Base-by-base conservation (phyloP, 305 asterid genomes). In the Rubia tinctorum region DNA sequence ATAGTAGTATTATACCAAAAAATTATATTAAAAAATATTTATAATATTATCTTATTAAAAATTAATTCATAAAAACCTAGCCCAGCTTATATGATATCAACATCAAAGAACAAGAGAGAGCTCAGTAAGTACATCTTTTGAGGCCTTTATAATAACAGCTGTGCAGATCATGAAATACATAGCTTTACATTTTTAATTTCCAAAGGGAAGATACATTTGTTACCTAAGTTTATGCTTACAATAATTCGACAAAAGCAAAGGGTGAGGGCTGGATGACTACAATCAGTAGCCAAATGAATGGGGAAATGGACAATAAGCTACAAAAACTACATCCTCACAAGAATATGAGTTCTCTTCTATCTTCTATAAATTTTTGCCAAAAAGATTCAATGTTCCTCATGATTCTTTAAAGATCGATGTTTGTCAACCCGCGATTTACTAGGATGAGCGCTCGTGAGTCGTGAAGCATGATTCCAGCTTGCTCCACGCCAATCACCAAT, bases 171-270 rank as follows among this genome's bases (percentile, higher is more conserved):
- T 62, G 75, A 43, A 75, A 8, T 74, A 75, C 74, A 71, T 12
- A 23, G 15, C 18, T 66, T 75, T 72, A 45, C 72, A 44, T 66
- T 73, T 66, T 79, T 53, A 59, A n/a, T 68, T 60, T 27, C 27
- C 44, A 40, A 60, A 34, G 44, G 37, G 66, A 66, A 66, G 55
- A 44, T 64, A 61, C 72, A 75, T 42, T 66, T 44, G 72, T 67
- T 59, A 73, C 79, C 82, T 79, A 79, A 43, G 62, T 12, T 49
- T 64, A 42, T 73, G 71, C 65, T 70, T 20, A n/a, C 66, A 72
- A 25, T 20, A 78, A 7, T 18, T 39, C 75, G 9, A 22, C 23
- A 8, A 27, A 63, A 71, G 63, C 43, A 75, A 74, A 44, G 20
- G 18, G 53, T 7, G 23, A 7, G 18, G 53, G 49, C 25, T 65